Evolutionary conservation across 2,329 filamentous ascomycete genomes (phyloP), one percentile per base, ranked within the genome.

Genomic region (Cercospora beticola): DNA sequence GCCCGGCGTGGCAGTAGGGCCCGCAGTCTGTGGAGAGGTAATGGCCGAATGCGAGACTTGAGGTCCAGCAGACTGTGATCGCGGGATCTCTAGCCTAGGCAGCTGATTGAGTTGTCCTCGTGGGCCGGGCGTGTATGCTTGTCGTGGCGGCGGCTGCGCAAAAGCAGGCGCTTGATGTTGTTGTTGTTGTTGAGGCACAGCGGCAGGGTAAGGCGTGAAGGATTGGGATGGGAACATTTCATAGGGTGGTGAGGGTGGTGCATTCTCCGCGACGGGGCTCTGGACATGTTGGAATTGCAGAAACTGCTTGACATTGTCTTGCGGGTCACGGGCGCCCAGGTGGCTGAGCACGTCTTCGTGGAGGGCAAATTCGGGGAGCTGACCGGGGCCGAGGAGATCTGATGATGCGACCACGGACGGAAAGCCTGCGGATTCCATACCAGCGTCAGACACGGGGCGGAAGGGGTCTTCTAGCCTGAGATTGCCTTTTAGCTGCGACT

Each of bases 281-380:
- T 86, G 82, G 68, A 87, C 77, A 78, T 91, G 90, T 78, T 98
- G 94, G 78, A 97, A 94, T 76, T 88, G 88, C 64, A 98, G 86
- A 81, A 97, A 98, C 73, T 97, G 92, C 76, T 92, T 90, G 40
- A 98, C 93, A 74, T 94, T 97, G 81, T 97, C 94, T 79, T 96
- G 94, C 5, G 94, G 92, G 76, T 97, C 93, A 64, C 91, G 87
- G 18, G 85, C 83, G 76, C 91, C 86, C 33, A 97, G 78, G 70
- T 85, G 88, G 67, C 89, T 88, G 16, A 97, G 88, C 52, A 85
- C 86, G 60, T 90, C 88, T 78, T 93, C 90, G 74, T 93, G 90
- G 43, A 97, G 86, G 21, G 81, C 82, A 68, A 94, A 85, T 26
- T 89, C 84, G 23, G 90, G 86, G 12, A 89, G 78, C 40, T 86